Evolutionary conservation across 2,329 filamentous ascomycete species (phyloP).

Genomic region (Gaeumannomyces tritici): DNA sequence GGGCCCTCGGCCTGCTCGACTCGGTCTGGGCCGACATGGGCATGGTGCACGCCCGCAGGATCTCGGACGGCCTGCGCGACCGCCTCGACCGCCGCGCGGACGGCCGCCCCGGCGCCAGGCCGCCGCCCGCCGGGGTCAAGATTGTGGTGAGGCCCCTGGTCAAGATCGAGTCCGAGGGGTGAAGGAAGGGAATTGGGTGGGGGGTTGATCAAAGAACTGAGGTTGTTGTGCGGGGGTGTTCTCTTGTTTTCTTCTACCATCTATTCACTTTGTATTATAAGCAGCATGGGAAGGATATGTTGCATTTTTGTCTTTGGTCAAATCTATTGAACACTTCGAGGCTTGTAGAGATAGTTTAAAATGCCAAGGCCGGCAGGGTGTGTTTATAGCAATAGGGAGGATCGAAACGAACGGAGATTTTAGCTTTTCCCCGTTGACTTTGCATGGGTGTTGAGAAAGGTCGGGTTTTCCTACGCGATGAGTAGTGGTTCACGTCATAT

Average conservation of each 20-base stretch:
- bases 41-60: constrained; percentile 36
- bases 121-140: neutral
- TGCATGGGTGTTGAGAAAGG: neutral
- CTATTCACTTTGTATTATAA: neutral
- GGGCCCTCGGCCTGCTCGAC: constrained; percentile 33
- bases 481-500: too few relatives aligned
- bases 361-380: neutral
- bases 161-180: neutral
- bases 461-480: too few relatives aligned
- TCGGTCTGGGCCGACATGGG: constrained; percentile 41
- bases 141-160: neutral
- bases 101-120: too few relatives aligned
- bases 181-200: neutral
- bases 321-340: neutral
- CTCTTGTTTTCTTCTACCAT: neutral
- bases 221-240: too few relatives aligned
- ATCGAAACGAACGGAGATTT: neutral
- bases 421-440: too few relatives aligned
- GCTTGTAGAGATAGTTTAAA: neutral
- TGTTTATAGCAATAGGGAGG: neutral
- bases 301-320: neutral
- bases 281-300: neutral
- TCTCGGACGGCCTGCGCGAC: constrained; percentile 25
- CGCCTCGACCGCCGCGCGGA: neutral
- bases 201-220: too few relatives aligned